Percentiles rank a stretch among this genome's conserved stretches.
Evolutionary conservation across 805 yeast genomes (phyloP).

Genomic region (Suhomyces tanzawaensis): DNA sequence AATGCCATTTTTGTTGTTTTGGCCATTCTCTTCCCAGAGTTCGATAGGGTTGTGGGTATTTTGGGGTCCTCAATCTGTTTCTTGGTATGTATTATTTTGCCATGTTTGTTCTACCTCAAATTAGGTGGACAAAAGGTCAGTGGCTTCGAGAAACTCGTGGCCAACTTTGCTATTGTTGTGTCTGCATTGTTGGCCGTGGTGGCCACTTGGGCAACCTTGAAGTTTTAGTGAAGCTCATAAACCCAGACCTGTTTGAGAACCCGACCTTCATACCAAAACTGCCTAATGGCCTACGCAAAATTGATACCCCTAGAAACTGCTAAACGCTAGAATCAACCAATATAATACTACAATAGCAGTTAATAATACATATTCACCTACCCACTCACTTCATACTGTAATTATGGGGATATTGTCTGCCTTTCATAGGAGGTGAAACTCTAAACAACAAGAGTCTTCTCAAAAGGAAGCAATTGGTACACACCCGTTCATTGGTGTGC

Average conservation of each 20-base stretch:
- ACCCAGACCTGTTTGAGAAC: not conserved
- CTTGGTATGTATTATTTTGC: conserved; percentile 39
- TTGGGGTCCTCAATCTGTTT: conserved; percentile 43
- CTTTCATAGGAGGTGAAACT: too few species aligned
- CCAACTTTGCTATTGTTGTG: conserved; percentile 9
- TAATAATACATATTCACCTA: too few species aligned
- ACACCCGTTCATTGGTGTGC: too few species aligned
- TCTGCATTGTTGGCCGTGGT: conserved; percentile 15
- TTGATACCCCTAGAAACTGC: too few species aligned
- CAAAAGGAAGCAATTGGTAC: too few species aligned
- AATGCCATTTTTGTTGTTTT: conserved; percentile 19
- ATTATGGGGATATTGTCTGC: too few species aligned
- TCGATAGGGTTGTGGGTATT: conserved; percentile 41
- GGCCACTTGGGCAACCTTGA: conserved; percentile 17
- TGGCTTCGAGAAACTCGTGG: conserved; percentile 13
- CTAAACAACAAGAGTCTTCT: too few species aligned
- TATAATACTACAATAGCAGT: too few species aligned
- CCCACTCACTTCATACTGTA: too few species aligned
- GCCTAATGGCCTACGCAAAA: too few species aligned
- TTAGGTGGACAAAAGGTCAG: conserved; percentile 18
- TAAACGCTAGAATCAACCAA: too few species aligned
- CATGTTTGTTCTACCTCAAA: conserved; percentile 35
- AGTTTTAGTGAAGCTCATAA: not conserved
- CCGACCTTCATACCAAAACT: too few species aligned
- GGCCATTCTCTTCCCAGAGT: conserved; percentile 34